These are phyloP conservation scores for Xylaria intraflava DNA, from an alignment of 495 filamentous ascomycete species.

Conservation along the genomic window DNA sequence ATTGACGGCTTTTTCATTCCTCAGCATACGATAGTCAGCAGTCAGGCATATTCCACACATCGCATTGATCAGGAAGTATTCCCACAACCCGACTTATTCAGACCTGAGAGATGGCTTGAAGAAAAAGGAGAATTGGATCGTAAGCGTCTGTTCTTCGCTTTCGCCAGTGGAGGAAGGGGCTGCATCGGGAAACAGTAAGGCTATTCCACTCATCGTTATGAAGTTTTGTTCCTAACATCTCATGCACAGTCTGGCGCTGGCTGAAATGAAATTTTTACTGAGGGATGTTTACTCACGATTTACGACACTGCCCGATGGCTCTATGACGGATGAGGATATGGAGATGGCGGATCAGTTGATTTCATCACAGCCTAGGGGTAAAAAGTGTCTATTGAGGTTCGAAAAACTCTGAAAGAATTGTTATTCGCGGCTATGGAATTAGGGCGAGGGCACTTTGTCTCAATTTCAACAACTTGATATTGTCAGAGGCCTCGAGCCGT, in stretches of 20 bases:
- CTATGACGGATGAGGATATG: constrained; percentile 48
- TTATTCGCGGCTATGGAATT: neutral
- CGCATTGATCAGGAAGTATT: constrained; percentile 48
- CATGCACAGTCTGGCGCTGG: constrained; percentile 50
- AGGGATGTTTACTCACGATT: constrained; percentile 52
- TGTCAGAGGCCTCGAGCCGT: neutral
- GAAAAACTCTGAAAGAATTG: constrained; percentile 15
- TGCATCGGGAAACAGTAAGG: constrained; percentile 53
- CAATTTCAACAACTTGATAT: neutral
- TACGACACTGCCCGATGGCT: constrained; percentile 43
- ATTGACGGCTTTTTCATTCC: constrained; percentile 46
- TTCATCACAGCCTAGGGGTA: constrained; percentile 48
- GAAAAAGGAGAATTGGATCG: constrained; percentile 41
- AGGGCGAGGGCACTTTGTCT: neutral
- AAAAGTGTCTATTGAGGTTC: constrained; percentile 46
- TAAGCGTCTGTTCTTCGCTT: constrained; percentile 44
- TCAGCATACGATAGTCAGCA: constrained; percentile 43
- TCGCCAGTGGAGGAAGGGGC: constrained; percentile 50
- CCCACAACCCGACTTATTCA: constrained; percentile 48
- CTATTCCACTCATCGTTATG: neutral
- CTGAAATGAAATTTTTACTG: constrained; percentile 59
- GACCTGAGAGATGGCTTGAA: constrained; percentile 60
- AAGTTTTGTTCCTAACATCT: neutral
- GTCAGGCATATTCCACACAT: constrained; percentile 50
- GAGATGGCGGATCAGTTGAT: constrained; percentile 58